Base-by-base conservation (phyloP, 192 early-diverging fungal genomes). In the Umbelopsis sp. region DNA sequence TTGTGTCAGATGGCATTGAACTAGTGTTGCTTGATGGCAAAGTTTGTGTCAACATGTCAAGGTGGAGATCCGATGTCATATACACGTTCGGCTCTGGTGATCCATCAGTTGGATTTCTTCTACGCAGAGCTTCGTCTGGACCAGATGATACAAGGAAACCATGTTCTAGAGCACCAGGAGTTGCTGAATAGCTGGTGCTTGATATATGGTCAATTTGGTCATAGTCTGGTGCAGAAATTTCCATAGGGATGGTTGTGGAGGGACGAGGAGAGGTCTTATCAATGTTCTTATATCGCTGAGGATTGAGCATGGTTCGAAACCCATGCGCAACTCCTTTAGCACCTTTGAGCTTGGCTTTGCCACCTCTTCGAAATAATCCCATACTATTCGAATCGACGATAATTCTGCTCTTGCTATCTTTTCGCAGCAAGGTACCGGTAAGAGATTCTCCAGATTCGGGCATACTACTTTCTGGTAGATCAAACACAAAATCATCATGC, bases 381-480 rank as follows among this genome's bases (percentile, higher is more conserved):
- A 11, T 62, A n/a, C 29, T 34, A 20, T 26, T 62, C 0, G 56
- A 62, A 34, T 62, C 56, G 5, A 62, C 56, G 34, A 62, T 62
- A 2, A 62, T 62, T 29, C 56, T 29, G 26, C 56, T 31, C 4
- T 62, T 29, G n/a, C n/a, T 32, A 26, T 62, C 56, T 62, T 62
- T 62, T 29, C 56, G 56, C 31, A 62, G 31, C 20, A 62, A 20
- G 12, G 56, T 62, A 14, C 56, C 56, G 24, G 56, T 62, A 62
- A 62, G 29, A 0, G 14, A 34, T 62, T 62, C 56, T 11, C 56
- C 56, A 62, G 56, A 62, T 1, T 62, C 56, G 26, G 14, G 26
- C 8, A 62, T 5, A 34, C 29, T 62, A 31, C 26, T 62, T 14
- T 26, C 56, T 0, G 56, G 17, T 20, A 34, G 26, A 26, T 34